Conservation (phyloP, 2,329 filamentous ascomycete species). For the Pestalotiopsis sp. region DNA sequence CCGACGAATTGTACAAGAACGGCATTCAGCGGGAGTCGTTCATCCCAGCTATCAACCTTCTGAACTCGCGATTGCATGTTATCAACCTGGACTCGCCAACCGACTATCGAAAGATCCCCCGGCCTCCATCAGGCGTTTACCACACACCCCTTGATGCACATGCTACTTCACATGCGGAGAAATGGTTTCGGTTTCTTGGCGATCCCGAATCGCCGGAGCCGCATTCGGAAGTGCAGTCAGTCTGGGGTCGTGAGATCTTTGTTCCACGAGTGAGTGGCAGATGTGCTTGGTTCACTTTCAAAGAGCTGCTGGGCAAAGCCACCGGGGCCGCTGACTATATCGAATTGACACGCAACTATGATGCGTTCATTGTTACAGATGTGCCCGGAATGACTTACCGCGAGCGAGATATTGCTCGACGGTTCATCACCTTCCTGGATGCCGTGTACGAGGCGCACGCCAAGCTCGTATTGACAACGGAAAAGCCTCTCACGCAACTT, state of each 20-base stretch:
- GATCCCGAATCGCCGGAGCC: conserved; percentile 77
- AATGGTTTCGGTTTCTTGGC: conserved; percentile 95
- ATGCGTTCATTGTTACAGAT: conserved; percentile 89
- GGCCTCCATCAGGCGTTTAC: conserved; percentile 91
- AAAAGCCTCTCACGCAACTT: conserved; percentile 80
- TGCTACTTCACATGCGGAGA: conserved; percentile 80
- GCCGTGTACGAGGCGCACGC: conserved; percentile 90
- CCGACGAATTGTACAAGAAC: conserved; percentile 96
- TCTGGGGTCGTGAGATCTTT: conserved; percentile 90
- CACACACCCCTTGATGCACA: conserved; percentile 82
- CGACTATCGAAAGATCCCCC: conserved; percentile 95
- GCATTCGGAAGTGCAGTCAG: conserved; percentile 76
- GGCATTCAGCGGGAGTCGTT: conserved; percentile 96
- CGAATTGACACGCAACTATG: conserved; percentile 86
- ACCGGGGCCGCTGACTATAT: conserved; percentile 95
- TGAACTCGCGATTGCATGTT: conserved; percentile 81
- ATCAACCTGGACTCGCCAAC: conserved; percentile 95
- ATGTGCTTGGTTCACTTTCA: conserved; percentile 89
- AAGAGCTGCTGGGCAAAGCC: conserved; percentile 85
- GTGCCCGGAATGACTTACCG: conserved; percentile 89
- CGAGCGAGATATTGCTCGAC: conserved; percentile 82
- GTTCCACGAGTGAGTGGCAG: conserved; percentile 87
- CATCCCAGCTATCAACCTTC: conserved; percentile 89
- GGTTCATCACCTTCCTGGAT: conserved; percentile 98
- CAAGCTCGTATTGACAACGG: conserved; percentile 93